Base-by-base conservation (phyloP, 1,139 yeast genomes). In the Saccharomyces pastorianus region DNA sequence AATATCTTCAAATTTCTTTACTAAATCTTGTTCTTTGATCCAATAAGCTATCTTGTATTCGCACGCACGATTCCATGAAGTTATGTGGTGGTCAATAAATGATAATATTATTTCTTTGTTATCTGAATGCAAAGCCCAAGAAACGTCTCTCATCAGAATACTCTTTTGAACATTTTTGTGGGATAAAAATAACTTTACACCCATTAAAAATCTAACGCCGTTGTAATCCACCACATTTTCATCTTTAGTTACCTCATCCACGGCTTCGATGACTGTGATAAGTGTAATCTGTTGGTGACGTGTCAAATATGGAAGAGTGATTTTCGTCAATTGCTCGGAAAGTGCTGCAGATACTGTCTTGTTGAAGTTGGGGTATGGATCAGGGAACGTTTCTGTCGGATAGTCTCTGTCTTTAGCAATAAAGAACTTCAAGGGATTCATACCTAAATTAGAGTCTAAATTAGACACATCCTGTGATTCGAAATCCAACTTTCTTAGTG, bases 201-300 rank as follows among this genome's bases (percentile, higher is more conserved):
- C 95, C 29, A 88, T 73, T 56, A 84, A 75, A 64, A 84, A 91
- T 53, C 89, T 73, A 13, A 83, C 68, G 0, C 95, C 97, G 68
- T 85, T 85, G 27, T 75, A 75, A 68, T 91, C 98, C 26, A 89
- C 69, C 2, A 83, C 73, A 11, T 71, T 59, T n/a, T 73, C 67
- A 48, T 78, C 73, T 53, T 76, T 74, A 17, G 78, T 76, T 6
- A 88, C 76, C 26, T 80, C 82, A 42, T 76, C 74, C 20, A 87
- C 73, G 1, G 90, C 84, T 50, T 80, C 82, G 11, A 88, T 76
- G 1, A 89, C 82, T 14, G 88, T 81, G 1, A 85, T 77, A 46
- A 91, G 77, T 0, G 96, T 89, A 28, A 85, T 83, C 66, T 91
- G 98, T 66, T 91, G 97, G 71, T 91, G 97, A 58, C 96, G 81